Percentiles rank a stretch among this genome's conserved stretches.
Evolutionary conservation across 2,329 filamentous ascomycete species (phyloP).

Genomic region (Arthroderma sp.): DNA sequence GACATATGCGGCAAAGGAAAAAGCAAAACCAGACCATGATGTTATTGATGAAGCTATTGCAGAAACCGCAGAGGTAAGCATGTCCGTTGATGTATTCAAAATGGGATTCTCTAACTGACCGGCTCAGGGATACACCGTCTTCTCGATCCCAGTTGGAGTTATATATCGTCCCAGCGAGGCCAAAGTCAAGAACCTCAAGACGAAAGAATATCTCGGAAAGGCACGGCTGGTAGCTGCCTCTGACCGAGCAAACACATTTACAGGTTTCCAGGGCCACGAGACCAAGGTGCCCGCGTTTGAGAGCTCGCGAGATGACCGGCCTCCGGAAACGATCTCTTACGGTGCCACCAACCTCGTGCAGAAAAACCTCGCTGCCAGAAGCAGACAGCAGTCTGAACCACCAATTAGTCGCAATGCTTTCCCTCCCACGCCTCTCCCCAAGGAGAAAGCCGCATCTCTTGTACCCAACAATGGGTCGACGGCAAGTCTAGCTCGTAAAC

Average conservation of each 20-base stretch:
- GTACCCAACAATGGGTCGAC: constrained; percentile 17
- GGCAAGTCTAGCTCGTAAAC: constrained; percentile 33
- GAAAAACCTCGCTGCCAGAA: constrained; percentile 62
- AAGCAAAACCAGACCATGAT: constrained; percentile 89
- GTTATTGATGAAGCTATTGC: constrained; percentile 95
- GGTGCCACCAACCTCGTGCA: constrained; percentile 90
- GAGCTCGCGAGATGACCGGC: constrained; percentile 55
- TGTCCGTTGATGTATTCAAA: too few species aligned
- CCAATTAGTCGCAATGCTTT: constrained; percentile 70
- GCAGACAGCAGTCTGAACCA: constrained; percentile 72
- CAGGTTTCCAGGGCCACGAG: constrained; percentile 67
- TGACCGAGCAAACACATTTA: constrained; percentile 67
- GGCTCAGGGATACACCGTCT: constrained; percentile 85
- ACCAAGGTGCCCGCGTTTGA: constrained; percentile 43
- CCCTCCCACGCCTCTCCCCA: constrained; percentile 95
- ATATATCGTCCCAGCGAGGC: constrained; percentile 93
- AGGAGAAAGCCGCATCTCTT: constrained; percentile 48
- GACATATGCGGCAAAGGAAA: constrained; percentile 82
- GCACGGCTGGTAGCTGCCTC: constrained; percentile 84
- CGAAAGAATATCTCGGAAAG: constrained; percentile 94
- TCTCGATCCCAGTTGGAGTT: constrained; percentile 92
- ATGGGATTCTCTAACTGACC: neutral
- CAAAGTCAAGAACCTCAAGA: constrained; percentile 95
- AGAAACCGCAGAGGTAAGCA: constrained; percentile 76
- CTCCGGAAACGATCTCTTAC: constrained; percentile 73